A percentile compares a stretch with the other conserved stretches of the same genome.
Conservation (phyloP, 306 rosid genomes). For the Nissolia schottii region DNA sequence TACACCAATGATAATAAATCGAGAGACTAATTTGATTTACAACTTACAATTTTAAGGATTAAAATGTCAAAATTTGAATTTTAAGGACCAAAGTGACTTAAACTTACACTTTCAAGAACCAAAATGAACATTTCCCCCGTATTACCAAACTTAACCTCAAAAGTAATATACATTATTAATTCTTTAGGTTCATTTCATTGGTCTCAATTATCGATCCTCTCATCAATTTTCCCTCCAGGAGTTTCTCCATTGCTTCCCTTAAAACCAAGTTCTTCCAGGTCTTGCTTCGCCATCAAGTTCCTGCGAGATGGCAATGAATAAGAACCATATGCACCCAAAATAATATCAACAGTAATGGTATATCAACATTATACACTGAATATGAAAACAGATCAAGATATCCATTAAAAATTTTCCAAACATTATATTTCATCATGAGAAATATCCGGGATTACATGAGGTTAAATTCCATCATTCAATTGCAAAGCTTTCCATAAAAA, state of each 20-base stretch:
- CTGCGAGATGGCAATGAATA: slow-evolving; percentile 40
- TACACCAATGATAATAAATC: too few relatives aligned
- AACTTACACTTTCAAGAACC: too few relatives aligned
- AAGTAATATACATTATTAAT: neutral
- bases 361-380: neutral
- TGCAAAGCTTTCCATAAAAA: neutral
- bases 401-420: neutral
- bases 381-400: neutral
- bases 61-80: too few relatives aligned
- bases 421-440: neutral
- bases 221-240: slow-evolving; percentile 22
- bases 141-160: slow-evolving; percentile 14
- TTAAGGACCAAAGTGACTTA: too few relatives aligned
- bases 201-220: slow-evolving; percentile 36
- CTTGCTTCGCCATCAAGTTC: slow-evolving; percentile 98
- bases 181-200: slow-evolving; percentile 7
- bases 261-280: slow-evolving; percentile 91
- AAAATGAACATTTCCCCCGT: too few relatives aligned
- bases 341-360: neutral
- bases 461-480: slow-evolving; percentile 3
- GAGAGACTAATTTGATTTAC: too few relatives aligned
- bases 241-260: slow-evolving; percentile 29
- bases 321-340: neutral
- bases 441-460: neutral
- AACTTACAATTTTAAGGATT: too few relatives aligned